Percentiles rank a stretch among this genome's conserved stretches.
Conservation (phyloP, 495 filamentous ascomycete species). For the Aspergillus leporis region DNA sequence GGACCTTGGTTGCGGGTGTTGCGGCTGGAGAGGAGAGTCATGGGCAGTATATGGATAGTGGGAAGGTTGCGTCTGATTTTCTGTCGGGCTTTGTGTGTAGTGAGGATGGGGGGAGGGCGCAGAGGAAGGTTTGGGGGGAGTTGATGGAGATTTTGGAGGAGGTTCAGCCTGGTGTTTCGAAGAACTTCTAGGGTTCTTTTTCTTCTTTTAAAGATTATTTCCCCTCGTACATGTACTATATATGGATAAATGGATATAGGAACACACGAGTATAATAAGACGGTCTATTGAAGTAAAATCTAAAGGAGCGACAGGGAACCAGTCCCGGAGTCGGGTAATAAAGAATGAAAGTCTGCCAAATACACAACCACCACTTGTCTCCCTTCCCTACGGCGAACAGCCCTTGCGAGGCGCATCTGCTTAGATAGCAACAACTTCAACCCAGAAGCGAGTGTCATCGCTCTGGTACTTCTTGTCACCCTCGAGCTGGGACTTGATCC, state of each 20-base stretch:
- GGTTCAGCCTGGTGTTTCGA: slow-evolving; percentile 44
- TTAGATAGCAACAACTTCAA: slow-evolving; percentile 24
- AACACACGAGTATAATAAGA: background rate
- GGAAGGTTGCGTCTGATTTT: slow-evolving; percentile 22
- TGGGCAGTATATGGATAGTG: slow-evolving; percentile 47
- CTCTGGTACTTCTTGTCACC: slow-evolving; percentile 20
- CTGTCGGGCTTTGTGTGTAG: slow-evolving; percentile 39
- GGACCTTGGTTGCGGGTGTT: slow-evolving; percentile 44
- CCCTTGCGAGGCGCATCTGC: background rate
- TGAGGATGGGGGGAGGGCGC: slow-evolving; percentile 38
- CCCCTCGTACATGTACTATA: background rate
- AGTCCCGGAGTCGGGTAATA: background rate
- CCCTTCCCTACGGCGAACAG: background rate
- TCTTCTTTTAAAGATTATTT: background rate
- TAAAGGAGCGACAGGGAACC: slow-evolving; percentile 2
- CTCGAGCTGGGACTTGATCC: slow-evolving; percentile 34
- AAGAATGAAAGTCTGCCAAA: background rate
- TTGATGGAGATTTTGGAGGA: slow-evolving; percentile 48
- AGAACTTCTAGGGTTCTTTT: slow-evolving; percentile 7
- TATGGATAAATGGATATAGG: background rate
- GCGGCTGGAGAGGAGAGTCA: slow-evolving; percentile 41
- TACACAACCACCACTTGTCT: background rate
- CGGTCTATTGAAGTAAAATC: background rate
- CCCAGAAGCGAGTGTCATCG: slow-evolving; percentile 27
- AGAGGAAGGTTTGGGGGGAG: slow-evolving; percentile 56